Base-by-base conservation (phyloP, 805 yeast genomes). In the Candida chauliodis region DNA sequence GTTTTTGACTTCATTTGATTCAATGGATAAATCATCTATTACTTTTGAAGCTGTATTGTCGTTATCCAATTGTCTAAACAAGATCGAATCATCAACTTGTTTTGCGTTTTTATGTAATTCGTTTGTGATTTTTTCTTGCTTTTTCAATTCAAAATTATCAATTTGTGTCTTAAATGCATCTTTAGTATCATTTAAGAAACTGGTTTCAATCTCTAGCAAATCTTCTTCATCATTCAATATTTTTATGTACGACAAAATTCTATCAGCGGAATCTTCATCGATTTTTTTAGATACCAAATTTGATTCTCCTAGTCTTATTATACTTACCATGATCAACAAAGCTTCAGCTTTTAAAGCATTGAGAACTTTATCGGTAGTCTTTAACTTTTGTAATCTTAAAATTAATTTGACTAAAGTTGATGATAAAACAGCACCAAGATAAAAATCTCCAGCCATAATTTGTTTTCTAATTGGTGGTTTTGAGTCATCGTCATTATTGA, bases 241-340 rank as follows among this genome's bases (percentile, higher is more conserved):
- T 50, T 85, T 80, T 51, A 93, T 78, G 57, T 91, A 90, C n/a
- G 91, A 73, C 61, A 89, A 69, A 40, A 93, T 82, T 67, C 98
- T 79, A 66, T 93, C 99, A n/a, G 84, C 79, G 2, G 97, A 86
- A 64, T 95, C 99, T 66, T 93, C 99, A 56, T 93, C 97, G 46
- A 91, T 89, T 52, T 78, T 78, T 56, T 82, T 80, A 45, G 78
- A 72, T 17, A 78, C 91, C 40, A 73, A 68, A 13, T 74, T 61
- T 9, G 93, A 76, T 49, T 87, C 85, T 34, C 96, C 96, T 28
- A 79, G 91, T 56, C 99, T 78, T 44, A 93, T 70, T 36, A 91
- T 82, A 24, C 96, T 87, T 38, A 95, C 95, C 80, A 95, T 76
- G 43, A 88, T 84, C 52, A 93, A 76, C 70, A 91, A 73, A 11